Base-by-base conservation (phyloP, 2,329 filamentous ascomycete species). In the Sarocladiaceae sp. region DNA sequence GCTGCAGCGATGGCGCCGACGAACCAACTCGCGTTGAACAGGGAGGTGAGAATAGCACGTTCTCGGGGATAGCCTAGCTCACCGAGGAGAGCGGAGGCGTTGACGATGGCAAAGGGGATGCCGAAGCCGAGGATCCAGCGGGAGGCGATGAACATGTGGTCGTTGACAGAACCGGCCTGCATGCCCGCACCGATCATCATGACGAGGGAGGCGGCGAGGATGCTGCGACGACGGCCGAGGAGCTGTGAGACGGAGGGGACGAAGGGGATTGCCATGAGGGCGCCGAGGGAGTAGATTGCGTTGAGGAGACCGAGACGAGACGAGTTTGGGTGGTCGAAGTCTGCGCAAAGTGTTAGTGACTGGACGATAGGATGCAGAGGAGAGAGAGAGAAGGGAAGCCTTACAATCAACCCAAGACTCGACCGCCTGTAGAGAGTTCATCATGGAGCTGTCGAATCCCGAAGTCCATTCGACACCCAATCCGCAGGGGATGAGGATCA, bases 401-500 rank as follows among this genome's bases (percentile, higher is more conserved):
- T 42, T 45, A 66, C 62, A 68, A 21, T 57, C 54, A 18, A 58
- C 55, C 65, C 65, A 69, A 6, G 63, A 59, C 19, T 58, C 44
- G 10, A 68, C 64, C 11, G 64, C 63, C 37, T 69, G 64, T 2
- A 69, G 53, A 27, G 58, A 61, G 52, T 68, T 69, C 65, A 68
- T 67, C 62, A 68, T 68, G 18, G 65, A 68, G 2, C 59, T 64
- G 49, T 67, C 62, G 40, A 66, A 67, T 2, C 64, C 64, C 0
- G 63, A 65, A 0, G 72, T 74, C 64, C 62, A 65, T 49, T 68
- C 64, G 3, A 67, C 64, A 0, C 65, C 66, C n/a, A 69, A 52
- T 0, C 57, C 63, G 4, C 60, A 61, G 1, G 64, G 65, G n/a
- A 67, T 53, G 12, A 69, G 53, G 24, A 65, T 62, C 43, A 68